These are phyloP conservation scores for Penicillium bialowiezense DNA, from an alignment of 495 filamentous ascomycete genomes.

Conservation along the genomic window DNA sequence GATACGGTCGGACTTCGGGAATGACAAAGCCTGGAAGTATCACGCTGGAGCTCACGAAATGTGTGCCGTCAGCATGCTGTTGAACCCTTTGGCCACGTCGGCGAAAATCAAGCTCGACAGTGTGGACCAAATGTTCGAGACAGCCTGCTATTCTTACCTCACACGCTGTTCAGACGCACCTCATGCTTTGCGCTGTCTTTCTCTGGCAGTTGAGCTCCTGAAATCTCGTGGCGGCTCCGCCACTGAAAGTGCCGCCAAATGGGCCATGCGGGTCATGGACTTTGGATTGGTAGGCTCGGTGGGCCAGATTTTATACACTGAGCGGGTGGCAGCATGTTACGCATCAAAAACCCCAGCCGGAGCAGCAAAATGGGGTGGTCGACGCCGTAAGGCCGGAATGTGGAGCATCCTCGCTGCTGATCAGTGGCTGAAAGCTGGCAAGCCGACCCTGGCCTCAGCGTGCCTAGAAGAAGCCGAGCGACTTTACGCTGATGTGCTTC, in stretches of 20 bases:
- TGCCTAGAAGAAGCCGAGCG: constrained; percentile 68
- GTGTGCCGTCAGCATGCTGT: constrained; percentile 76
- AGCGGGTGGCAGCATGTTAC: constrained; percentile 83
- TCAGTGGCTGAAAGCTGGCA: constrained; percentile 71
- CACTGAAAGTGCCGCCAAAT: constrained; percentile 82
- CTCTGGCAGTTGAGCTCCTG: constrained; percentile 77
- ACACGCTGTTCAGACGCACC: constrained; percentile 74
- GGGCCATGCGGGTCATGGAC: constrained; percentile 79
- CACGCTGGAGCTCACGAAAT: constrained; percentile 93
- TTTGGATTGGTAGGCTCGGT: constrained; percentile 67
- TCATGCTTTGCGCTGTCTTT: constrained; percentile 72
- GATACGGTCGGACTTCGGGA: constrained; percentile 79
- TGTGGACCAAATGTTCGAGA: constrained; percentile 81
- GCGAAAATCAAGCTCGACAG: constrained; percentile 73
- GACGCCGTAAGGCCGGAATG: constrained; percentile 80
- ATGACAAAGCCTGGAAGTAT: constrained; percentile 95
- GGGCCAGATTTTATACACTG: constrained; percentile 75
- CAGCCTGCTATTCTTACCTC: constrained; percentile 86
- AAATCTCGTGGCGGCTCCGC: constrained; percentile 71
- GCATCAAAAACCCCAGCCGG: constrained; percentile 64
- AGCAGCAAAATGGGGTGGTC: constrained; percentile 61
- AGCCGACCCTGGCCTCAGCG: constrained; percentile 64
- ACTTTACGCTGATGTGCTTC: constrained; percentile 61
- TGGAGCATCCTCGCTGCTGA: constrained; percentile 86
- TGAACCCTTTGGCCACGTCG: constrained; percentile 66